phyloP scores from a whole-genome alignment of 2,329 filamentous ascomycete species.

The Gnomoniopsis smithogilvyi region DNA sequence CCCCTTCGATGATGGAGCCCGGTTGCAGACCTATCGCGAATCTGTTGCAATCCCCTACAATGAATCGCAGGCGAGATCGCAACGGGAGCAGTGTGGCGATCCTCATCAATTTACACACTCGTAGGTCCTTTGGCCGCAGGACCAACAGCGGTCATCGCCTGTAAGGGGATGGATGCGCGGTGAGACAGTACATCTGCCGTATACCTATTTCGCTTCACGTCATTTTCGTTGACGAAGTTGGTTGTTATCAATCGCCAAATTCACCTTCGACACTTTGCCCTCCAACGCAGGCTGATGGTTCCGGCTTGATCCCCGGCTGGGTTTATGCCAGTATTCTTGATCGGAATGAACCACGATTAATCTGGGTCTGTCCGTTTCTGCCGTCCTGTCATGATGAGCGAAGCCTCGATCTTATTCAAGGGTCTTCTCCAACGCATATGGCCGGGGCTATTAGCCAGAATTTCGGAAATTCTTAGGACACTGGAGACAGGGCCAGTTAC shows the following conservation, averaged over 20 bases:
- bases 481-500: not conserved
- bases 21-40: too few relatives aligned
- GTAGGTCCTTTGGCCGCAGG: not conserved
- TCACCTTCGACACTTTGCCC: not conserved
- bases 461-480: not conserved
- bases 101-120: not conserved
- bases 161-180: not conserved
- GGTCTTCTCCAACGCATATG: not conserved
- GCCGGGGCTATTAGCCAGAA: too few relatives aligned
- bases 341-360: not conserved
- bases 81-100: too few relatives aligned
- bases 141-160: not conserved
- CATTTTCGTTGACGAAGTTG: not conserved
- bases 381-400: not conserved
- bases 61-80: too few relatives aligned
- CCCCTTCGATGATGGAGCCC: too few relatives aligned
- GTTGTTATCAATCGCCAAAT: not conserved
- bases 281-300: not conserved
- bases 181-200: not conserved
- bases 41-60: too few relatives aligned
- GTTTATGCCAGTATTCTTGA: not conserved
- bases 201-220: not conserved
- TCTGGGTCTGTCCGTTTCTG: not conserved
- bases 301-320: not conserved
- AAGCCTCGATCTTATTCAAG: not conserved